Base-by-base conservation (phyloP, 306 rosid species). In the Pyrus pyrifolia region DNA sequence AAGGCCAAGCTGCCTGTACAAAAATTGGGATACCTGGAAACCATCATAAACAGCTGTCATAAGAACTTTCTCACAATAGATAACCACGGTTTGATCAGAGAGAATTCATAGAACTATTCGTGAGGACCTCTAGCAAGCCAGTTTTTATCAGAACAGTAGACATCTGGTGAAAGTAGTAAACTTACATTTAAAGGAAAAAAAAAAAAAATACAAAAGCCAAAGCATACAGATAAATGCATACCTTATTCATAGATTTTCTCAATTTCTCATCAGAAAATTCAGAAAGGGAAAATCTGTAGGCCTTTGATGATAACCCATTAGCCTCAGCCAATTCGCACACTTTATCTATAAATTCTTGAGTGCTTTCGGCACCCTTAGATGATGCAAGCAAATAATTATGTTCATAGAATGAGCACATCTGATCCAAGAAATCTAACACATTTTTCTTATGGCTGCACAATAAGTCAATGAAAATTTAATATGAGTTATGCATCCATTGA, bases 311-410 rank as follows among this genome's bases (percentile, higher is more conserved):
- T 81, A 95, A 76, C 4, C 89, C 97, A 80, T 88, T 87, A 46
- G 84, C 86, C 83, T 88, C 96, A 42, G 97, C 99, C 86, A 92
- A 89, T 83, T 90, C 86, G n/a, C 78, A 85, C 78, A 88, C 85
- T 81, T 85, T 85, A 72, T 89, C 89, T 53, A 89, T 70, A 81
- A 92, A 92, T 46, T 70, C 80, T 84, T 79, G 88, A 61, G 85
- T 68, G 77, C 73, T 80, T 73, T 86, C 86, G 67, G 78, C 86
- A 77, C 77, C 86, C 82, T 67, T 78, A 30, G 86, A 79, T 38
- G 91, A 80, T 71, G 80, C 58, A 78, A 64, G 79, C 67, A 84
- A 57, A 88, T 83, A 89, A 45, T 83, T 83, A 78, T 89, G 88
- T 83, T 89, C 88, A 81, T 90, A 88, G 57, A 89, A 79, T 62